Evolutionary conservation across 352 stramenopile species (phyloP), one percentile per base, ranked within the genome.

Genomic region (Phytophthora aleatoria): DNA sequence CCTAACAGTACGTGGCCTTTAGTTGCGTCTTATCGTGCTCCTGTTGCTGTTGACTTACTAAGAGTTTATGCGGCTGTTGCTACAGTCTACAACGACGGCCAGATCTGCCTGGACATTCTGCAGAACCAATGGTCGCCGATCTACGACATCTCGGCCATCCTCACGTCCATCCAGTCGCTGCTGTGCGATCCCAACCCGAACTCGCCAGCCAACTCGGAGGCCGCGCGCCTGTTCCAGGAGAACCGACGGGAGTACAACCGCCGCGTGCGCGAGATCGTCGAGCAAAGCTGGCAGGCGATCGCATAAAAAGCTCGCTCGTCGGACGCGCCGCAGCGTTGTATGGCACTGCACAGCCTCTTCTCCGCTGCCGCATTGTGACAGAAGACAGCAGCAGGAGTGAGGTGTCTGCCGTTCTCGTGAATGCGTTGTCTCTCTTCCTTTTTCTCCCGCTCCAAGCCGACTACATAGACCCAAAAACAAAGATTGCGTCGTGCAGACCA

Each of bases 51-150:
- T 45, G 11, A 13, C 28, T 61, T 9, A 64, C 57, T n/a, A 15
- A 30, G 35, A 10, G 11, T 35, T 33, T 53, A n/a, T 41, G 5
- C 12, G 52, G 11, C 15, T 60, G 9, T n/a, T 61, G 35, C 16
- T 71, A 38, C 67, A 96, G 88, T 96, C 57, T 97, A 97, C 74
- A 93, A 91, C 39, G 87, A 96, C 65, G 90, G 89, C 16, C 83
- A 92, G 69, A 98, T 98, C 64, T 98, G 95, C 83, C 79, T 99
- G 52, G 98, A 99, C 74, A 99, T 99, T 77, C 85, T 99, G 67
- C 97, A 99, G 77, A 99, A 99, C 82, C 97, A 99, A 77, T 99
- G 98, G 98, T 99, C 92, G 76, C 98, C 97, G 13, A 99, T 99
- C 77, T 99, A 99, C 77, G 97, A 99, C 72, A 99, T 99, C 73